A percentile compares a stretch with the other conserved stretches of the same genome.
These are phyloP conservation scores for Butyriboletus loyo DNA, from an alignment of 768 basidiomycete genomes.

Conservation along the genomic window DNA sequence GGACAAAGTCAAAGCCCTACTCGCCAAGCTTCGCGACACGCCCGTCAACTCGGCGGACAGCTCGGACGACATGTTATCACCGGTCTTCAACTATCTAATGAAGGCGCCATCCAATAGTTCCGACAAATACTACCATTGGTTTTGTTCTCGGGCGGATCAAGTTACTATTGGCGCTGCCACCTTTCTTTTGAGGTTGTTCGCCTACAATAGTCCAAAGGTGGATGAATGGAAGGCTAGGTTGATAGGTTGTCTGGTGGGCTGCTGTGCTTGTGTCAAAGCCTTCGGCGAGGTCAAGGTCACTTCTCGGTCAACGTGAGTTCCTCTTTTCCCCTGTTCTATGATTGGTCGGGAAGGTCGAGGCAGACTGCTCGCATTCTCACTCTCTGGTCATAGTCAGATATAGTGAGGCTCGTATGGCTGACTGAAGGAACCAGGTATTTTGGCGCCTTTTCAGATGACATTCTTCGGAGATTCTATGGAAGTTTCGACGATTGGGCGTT, in stretches of 20 bases:
- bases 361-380: conserved; percentile 7
- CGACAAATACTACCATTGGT: conserved; percentile 67
- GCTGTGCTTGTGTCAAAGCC: conserved; percentile 66
- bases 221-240: conserved; percentile 62
- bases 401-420: conserved; percentile 6
- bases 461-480: conserved; percentile 55
- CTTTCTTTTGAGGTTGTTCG: conserved; percentile 80
- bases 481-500: conserved; percentile 70
- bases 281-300: conserved; percentile 61
- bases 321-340: background rate
- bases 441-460: conserved; percentile 53
- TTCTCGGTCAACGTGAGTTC: conserved; percentile 72
- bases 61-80: conserved; percentile 46
- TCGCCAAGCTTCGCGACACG: conserved; percentile 53
- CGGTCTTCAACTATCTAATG: conserved; percentile 55
- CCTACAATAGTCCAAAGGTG: conserved; percentile 62
- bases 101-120: conserved; percentile 36
- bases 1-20: conserved; percentile 44
- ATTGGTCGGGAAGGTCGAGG: conserved; percentile 4
- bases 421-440: conserved; percentile 57
- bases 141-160: conserved; percentile 60
- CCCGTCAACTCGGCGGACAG: conserved; percentile 53
- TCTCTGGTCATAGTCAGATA: conserved; percentile 3
- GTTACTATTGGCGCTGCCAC: conserved; percentile 65
- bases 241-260: conserved; percentile 53